Evolutionary conservation across 768 basidiomycete genomes (phyloP), one percentile per base, ranked within the genome.

Genomic region (Panellus pusillus): DNA sequence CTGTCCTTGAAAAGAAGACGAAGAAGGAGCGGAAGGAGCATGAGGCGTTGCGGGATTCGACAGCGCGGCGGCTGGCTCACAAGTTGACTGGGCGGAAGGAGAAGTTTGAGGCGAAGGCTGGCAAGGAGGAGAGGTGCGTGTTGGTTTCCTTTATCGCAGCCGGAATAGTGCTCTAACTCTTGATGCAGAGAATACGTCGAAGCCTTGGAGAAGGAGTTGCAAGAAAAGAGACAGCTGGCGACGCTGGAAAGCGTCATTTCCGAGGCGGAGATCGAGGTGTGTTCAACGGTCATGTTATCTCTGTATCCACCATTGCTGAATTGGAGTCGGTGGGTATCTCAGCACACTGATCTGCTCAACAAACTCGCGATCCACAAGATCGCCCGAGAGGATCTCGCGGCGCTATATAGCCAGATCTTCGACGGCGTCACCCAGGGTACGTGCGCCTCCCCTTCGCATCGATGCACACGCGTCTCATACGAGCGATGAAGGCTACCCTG

Each of bases 1-100:
- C 58, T 42, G 60, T 57, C 20, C 63, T 76, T 17, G 63, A 64
- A 12, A 65, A 67, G 50, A 71, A 69, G 54, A 79, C 77, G 15
- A 74, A 67, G 57, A 79, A 77, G 55, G 75, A 77, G 58, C 57
- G 74, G 46, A 74, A 74, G 61, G 76, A 74, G 50, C 74, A 79
- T 60, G 70, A 73, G 50, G 56, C 63, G 14, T 51, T 77, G 43
- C 64, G 74, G 17, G 72, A 78, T 52, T 74, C 76, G 18, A 73
- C 73, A 7, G 63, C 72, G 13, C 60, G 70, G 35, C 61, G 72
- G 53, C 63, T 77, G 13, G 72, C 75, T 0, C 70, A 73, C 46
- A 74, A 69, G 58, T 47, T 78, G 14, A 65, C 73, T 4, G 77
- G 78, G 4, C 70, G 71, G 54, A 71, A 66, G 55, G 74, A 74